These are phyloP conservation scores for Thalassia testudinum DNA, from an alignment of 116 monocot genomes.

Conservation along the genomic window DNA sequence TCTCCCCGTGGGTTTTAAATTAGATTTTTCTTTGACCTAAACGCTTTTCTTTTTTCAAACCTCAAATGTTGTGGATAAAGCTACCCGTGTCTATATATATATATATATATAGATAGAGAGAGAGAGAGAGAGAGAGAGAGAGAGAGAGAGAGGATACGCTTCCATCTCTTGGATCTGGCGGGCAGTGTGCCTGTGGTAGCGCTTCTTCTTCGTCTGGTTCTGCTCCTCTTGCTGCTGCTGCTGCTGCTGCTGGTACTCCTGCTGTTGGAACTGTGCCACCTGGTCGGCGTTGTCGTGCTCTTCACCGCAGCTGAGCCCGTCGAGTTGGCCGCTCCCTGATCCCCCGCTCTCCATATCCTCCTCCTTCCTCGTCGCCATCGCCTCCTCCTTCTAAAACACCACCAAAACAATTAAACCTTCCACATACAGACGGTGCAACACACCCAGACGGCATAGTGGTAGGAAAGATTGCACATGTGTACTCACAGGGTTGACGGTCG, in stretches of 20 bases:
- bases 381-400: constrained; percentile 52
- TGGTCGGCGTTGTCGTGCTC: constrained; percentile 30
- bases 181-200: constrained; percentile 94
- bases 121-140: no score
- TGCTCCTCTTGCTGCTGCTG: constrained; percentile 3
- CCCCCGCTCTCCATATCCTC: constrained; percentile 66
- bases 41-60: no score
- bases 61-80: no score
- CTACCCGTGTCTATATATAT: no score
- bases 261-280: not conserved
- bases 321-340: constrained; percentile 71
- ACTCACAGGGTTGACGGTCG: constrained; percentile 10
- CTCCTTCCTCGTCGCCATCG: constrained; percentile 16
- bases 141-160: constrained; percentile 22
- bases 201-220: constrained; percentile 56
- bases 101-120: no score
- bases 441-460: not conserved
- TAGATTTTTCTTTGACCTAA: no score
- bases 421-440: no score
- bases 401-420: not conserved
- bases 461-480: not conserved
- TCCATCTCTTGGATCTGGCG: constrained; percentile 97
- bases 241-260: constrained; percentile 2
- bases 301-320: constrained; percentile 71
- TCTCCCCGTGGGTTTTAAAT: no score